phyloP scores from a whole-genome alignment of 495 filamentous ascomycete genomes.

The Aspergillus nanangensis region DNA sequence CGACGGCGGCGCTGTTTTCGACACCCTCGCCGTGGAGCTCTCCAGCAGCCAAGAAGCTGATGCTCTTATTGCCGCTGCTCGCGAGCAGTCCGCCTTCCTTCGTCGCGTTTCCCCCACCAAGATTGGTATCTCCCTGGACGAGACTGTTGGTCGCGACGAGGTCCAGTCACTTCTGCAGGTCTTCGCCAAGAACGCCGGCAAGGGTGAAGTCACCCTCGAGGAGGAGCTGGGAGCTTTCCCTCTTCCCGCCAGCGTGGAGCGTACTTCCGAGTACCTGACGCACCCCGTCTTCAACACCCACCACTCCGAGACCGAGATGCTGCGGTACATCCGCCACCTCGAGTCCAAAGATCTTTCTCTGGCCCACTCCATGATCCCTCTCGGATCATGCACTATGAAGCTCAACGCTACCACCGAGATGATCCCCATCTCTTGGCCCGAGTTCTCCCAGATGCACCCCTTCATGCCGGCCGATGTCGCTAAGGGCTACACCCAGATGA shows the following conservation, averaged over 20 bases:
- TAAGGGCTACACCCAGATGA: slow-evolving; percentile 65
- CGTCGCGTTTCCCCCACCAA: slow-evolving; percentile 55
- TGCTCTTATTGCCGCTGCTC: slow-evolving; percentile 46
- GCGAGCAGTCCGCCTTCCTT: slow-evolving; percentile 56
- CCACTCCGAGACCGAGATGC: slow-evolving; percentile 93
- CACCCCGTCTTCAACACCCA: slow-evolving; percentile 97
- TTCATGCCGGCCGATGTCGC: slow-evolving; percentile 62
- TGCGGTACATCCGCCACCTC: slow-evolving; percentile 91
- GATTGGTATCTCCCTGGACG: slow-evolving; percentile 68
- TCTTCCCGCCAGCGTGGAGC: slow-evolving; percentile 58
- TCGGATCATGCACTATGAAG: slow-evolving; percentile 99
- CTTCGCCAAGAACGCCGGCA: slow-evolving; percentile 43
- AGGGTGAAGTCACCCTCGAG: slow-evolving; percentile 35
- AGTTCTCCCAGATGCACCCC: slow-evolving; percentile 85
- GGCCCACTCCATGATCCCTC: slow-evolving; percentile 96
- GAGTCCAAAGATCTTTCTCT: slow-evolving; percentile 95
- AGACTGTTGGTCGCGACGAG: slow-evolving; percentile 61
- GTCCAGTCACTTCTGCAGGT: slow-evolving; percentile 56
- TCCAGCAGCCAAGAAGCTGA: slow-evolving; percentile 43
- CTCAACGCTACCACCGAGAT: slow-evolving; percentile 95
- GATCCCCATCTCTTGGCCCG: slow-evolving; percentile 80
- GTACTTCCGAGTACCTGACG: slow-evolving; percentile 73
- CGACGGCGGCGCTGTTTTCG: slow-evolving; percentile 60
- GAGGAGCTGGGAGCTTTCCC: slow-evolving; percentile 41
- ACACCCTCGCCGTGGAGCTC: slow-evolving; percentile 73